These are phyloP conservation scores for Eucalyptus tenuipes DNA, from an alignment of 345 rosid species.

Conservation along the genomic window DNA sequence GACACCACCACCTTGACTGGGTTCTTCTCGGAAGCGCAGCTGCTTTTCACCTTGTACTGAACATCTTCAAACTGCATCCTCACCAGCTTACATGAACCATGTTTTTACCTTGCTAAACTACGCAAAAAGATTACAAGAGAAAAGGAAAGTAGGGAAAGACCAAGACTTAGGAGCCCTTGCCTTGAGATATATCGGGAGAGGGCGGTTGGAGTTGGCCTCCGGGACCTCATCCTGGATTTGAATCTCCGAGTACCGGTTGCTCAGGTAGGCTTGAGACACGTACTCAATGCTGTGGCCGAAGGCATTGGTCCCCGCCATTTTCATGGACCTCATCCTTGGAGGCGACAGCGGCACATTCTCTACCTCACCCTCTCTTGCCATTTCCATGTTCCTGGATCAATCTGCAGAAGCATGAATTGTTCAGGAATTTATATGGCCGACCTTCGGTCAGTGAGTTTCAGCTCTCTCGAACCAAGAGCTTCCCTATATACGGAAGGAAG, in stretches of 20 bases:
- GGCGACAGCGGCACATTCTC: slow-evolving; percentile 30
- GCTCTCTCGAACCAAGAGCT: slow-evolving; percentile 54
- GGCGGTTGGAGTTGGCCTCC: slow-evolving; percentile 6
- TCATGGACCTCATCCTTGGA: slow-evolving; percentile 62
- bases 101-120: not conserved
- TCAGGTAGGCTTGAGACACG: slow-evolving; percentile 65
- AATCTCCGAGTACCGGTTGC: slow-evolving; percentile 57
- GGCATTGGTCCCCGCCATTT: slow-evolving; percentile 64
- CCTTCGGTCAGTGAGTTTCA: slow-evolving; percentile 14
- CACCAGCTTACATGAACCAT: not conserved
- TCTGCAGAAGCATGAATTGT: not conserved
- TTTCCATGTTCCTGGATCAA: slow-evolving; percentile 30
- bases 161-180: slow-evolving; percentile 1
- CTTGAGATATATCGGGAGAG: slow-evolving; percentile 88
- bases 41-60: slow-evolving; percentile 54
- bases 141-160: not conserved
- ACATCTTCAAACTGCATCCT: slow-evolving; percentile 78
- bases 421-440: not conserved
- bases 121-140: not conserved
- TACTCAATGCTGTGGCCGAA: slow-evolving; percentile 76
- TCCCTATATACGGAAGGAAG: slow-evolving; percentile 21
- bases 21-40: slow-evolving; percentile 19
- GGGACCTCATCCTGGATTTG: slow-evolving; percentile 41
- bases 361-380: slow-evolving; percentile 32
- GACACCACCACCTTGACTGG: slow-evolving; percentile 62